Evolutionary conservation across 495 filamentous ascomycete genomes (phyloP).

Genomic region (Friedmanniomyces endolithicus): DNA sequence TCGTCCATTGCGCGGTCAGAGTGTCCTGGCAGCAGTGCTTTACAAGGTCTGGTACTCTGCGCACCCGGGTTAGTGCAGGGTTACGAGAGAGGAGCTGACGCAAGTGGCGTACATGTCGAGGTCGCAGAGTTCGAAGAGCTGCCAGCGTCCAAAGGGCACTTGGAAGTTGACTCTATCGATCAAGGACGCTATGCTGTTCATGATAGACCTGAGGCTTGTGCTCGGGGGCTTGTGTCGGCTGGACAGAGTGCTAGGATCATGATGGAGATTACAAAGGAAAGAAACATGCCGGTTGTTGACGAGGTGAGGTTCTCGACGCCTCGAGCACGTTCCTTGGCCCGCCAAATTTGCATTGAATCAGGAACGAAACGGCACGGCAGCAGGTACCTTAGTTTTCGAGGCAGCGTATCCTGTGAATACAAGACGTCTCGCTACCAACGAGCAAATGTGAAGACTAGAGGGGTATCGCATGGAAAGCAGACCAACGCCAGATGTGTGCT

Average conservation of each 20-base stretch:
- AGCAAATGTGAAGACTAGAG: not conserved
- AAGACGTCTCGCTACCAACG: not conserved
- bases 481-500: not conserved
- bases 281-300: no score
- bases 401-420: not conserved
- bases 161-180: constrained; percentile 9
- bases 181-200: not conserved
- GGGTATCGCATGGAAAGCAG: not conserved
- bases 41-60: constrained; percentile 1
- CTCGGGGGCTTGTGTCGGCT: not conserved
- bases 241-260: no score
- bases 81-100: not conserved
- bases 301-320: no score
- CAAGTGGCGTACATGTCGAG: constrained; percentile 2
- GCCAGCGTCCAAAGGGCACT: constrained; percentile 11
- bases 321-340: no score
- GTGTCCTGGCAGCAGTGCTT: constrained; percentile 23
- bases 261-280: not conserved
- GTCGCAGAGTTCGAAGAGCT: constrained; percentile 17
- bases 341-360: no score
- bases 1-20: constrained; percentile 28
- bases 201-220: not conserved
- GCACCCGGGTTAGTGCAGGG: not conserved
- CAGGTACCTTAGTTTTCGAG: not conserved
- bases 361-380: no score